Percentiles rank a stretch among this genome's conserved stretches.
phyloP scores from a whole-genome alignment of 345 rosid genomes.

The Bruguiera sexangula region DNA sequence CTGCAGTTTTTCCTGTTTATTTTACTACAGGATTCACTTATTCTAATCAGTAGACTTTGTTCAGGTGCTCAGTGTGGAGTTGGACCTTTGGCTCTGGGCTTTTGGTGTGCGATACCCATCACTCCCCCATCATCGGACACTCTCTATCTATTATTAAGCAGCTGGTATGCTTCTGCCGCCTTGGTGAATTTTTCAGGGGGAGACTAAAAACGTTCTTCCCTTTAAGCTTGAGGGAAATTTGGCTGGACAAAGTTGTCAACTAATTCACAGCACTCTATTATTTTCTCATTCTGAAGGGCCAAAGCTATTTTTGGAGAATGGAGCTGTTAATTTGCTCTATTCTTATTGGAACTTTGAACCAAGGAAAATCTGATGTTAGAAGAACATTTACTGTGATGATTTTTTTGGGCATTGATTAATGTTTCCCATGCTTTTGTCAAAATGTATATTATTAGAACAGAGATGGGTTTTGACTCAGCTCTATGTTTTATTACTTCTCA shows the following conservation, averaged over 20 bases:
- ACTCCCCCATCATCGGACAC: conserved; percentile 60
- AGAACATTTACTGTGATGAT: not conserved
- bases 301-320: not conserved
- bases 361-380: not conserved
- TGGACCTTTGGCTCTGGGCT: conserved; percentile 92
- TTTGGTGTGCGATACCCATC: conserved; percentile 51
- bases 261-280: not conserved
- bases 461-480: too few relatives aligned
- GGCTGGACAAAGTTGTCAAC: not conserved
- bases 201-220: not conserved
- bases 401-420: not conserved
- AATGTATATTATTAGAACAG: not conserved
- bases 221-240: conserved; percentile 2
- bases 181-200: not conserved
- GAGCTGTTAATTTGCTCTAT: not conserved
- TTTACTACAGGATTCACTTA: not conserved
- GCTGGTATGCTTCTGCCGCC: conserved; percentile 8
- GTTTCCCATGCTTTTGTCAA: not conserved
- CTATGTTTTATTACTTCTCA: too few relatives aligned
- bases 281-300: not conserved
- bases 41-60: not conserved
- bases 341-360: too few relatives aligned
- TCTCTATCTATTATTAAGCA: conserved; percentile 61
- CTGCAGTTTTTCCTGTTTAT: not conserved
- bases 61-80: conserved; percentile 68